Base-by-base conservation (phyloP, 306 rosid genomes). In the Rosa persica region DNA sequence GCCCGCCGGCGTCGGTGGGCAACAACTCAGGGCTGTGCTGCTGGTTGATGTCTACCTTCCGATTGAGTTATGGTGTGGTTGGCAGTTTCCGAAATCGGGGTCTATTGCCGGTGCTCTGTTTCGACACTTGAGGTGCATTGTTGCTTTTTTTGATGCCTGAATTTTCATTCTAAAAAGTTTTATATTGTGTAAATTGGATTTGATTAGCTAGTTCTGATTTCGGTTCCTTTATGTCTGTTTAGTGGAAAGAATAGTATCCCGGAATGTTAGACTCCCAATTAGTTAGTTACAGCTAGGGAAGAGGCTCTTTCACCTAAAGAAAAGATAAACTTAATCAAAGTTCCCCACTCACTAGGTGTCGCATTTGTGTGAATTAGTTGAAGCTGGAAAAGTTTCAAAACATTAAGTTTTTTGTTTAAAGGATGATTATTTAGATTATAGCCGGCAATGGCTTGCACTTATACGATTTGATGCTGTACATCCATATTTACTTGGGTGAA, bases 31-130 rank as follows among this genome's bases (percentile, higher is more conserved):
- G 89, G 97, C 72, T 34, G 97, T 88, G 62, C 34, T 95, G 1
- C 78, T 95, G 27, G 85, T 95, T 5, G 98, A 95, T 72, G 98
- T 89, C 27, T 87, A 87, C 68, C 83, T 95, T 13, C 93, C 98
- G 0, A 5, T 85, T 76, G 82, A 62, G 52, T 39, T 87, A 16
- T 89, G 89, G 93, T 78, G 86, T 42, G 98, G 98, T 0, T 89
- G 98, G 98, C 98, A 95, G 89, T 95, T 93, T 36, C 97, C 98
- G 4, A 81, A 22, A 60, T 85, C 81, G 0, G 89, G 86, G 1
- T 36, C 93, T 19, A 60, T 87, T 2, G 98, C 97, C 10, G 98
- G 87, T 2, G 91, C 96, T 0, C 76, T 95, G 49, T 93, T 93
- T 68, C 72, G 84, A 68, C 98, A 95, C 81, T 82, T 95, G 86